These are phyloP conservation scores for Myriosclerotinia scirpicola DNA, from an alignment of 2,329 filamentous ascomycete genomes.

Conservation along the genomic window DNA sequence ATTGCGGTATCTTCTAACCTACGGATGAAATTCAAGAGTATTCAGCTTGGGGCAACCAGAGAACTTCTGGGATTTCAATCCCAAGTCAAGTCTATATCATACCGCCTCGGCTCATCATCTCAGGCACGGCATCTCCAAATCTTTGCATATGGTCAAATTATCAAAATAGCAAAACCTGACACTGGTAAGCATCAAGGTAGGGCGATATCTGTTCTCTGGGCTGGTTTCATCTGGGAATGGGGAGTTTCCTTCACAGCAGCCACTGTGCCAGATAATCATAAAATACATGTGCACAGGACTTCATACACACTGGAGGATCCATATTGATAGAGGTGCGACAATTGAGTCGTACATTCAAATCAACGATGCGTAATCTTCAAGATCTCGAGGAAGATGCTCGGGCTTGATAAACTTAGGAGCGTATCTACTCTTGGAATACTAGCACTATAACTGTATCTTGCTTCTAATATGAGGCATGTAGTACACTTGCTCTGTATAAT, in stretches of 20 bases:
- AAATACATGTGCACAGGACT: too few relatives aligned
- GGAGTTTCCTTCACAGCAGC: not conserved
- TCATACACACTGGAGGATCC: not conserved
- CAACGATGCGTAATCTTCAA: too few relatives aligned
- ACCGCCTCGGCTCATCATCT: not conserved
- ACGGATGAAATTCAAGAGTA: not conserved
- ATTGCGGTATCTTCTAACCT: not conserved
- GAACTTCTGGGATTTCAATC: too few relatives aligned
- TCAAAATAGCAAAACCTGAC: not conserved
- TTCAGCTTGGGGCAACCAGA: not conserved
- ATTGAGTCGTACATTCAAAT: too few relatives aligned
- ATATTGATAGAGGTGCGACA: too few relatives aligned
- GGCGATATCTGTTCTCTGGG: not conserved
- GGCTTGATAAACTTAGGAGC: too few relatives aligned
- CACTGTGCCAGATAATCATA: not conserved
- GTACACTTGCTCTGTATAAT: too few relatives aligned
- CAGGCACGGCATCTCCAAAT: not conserved
- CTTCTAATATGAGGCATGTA: too few relatives aligned
- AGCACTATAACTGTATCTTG: too few relatives aligned
- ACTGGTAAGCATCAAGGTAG: not conserved
- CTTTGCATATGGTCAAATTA: not conserved
- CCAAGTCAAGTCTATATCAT: not conserved
- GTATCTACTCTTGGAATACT: too few relatives aligned
- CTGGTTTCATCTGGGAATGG: not conserved
- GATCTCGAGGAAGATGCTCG: too few relatives aligned